Evolutionary conservation across 106 monocot genomes (phyloP).

Genomic region (Dactylorhiza incarnata): DNA sequence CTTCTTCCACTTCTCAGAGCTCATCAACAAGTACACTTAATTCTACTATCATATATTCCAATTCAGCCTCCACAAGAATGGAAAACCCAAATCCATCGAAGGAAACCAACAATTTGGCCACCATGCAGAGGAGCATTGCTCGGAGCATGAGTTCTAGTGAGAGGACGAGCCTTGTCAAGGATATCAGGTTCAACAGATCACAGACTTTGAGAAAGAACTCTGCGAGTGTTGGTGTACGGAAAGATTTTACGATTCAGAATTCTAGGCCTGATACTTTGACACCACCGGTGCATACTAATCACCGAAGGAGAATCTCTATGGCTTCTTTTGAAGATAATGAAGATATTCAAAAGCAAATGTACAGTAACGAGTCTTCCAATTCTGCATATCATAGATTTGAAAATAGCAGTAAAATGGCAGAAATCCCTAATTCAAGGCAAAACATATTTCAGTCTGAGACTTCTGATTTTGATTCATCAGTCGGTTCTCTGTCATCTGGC

Average conservation of each 20-base stretch:
- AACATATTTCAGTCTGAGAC: constrained; percentile 17
- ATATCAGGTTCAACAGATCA: constrained; percentile 20
- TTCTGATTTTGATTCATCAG: constrained; percentile 32
- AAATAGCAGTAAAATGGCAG: neutral
- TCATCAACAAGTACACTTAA: constrained; percentile 12
- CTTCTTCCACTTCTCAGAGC: constrained; percentile 25
- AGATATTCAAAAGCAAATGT: constrained; percentile 12
- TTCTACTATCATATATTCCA: constrained; percentile 18
- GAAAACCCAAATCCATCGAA: constrained; percentile 31
- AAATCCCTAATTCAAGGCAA: constrained; percentile 2
- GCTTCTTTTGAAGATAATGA: constrained; percentile 8
- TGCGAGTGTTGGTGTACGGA: constrained; percentile 3
- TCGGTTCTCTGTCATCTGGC: constrained; percentile 23
- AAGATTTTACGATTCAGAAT: constrained; percentile 9
- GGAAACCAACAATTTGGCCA: constrained; percentile 9
- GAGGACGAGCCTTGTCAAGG: constrained; percentile 19
- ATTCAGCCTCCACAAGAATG: constrained; percentile 22
- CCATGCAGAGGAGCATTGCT: constrained; percentile 14
- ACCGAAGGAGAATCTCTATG: constrained; percentile 15
- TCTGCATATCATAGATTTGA: constrained; percentile 5
- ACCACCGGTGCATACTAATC: constrained; percentile 1
- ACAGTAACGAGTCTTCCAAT: constrained; percentile 15
- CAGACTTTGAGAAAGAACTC: constrained; percentile 25
- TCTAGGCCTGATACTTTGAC: constrained; percentile 1
- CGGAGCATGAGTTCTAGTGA: constrained; percentile 45